Evolutionary conservation across 257 asterid genomes (phyloP), one percentile per base, ranked within the genome.

Genomic region (Forsythia suspensa): DNA sequence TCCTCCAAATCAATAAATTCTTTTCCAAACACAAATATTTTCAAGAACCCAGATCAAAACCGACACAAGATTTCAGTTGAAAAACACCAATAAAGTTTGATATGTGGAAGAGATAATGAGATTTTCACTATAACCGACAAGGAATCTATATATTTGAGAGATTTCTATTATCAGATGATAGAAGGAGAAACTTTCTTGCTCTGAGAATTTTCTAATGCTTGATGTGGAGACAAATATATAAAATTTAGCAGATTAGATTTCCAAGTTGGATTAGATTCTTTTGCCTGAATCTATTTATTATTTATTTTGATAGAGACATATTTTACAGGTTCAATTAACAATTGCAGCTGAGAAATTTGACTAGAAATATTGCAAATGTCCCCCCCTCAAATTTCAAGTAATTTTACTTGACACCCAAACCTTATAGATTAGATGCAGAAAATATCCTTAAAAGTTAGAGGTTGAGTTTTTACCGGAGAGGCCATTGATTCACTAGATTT

Each of bases 11-110:
- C 61, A 41, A 63, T 2, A 63, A 43, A 61, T 10, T 38, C 42
- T 52, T 59, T 52, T 38, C 13, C 24, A 55, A 55, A 55, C 5
- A n/a, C 8, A 55, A 55, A 55, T 55, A 15, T 40, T 55, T 57
- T 48, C 15, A 74, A 37, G 34, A 76, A 63, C 65, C 79, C 79
- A 76, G 79, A 76, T 63, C 72, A 40, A 36, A 55, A 76, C 16
- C 18, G 8, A 29, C 72, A 29, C 72, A 75, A 75, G 55, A 6
- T 39, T 75, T 39, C 5, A 8, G 70, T 20, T 39, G 12, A 75
- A 59, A 59, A 44, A 39, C n/a, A 40, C 8, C 36, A 16, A 57
- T 36, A 75, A 57, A 57, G 77, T 44, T 11, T 10, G 39, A 21
- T 34, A 34, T 43, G 13, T 40, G 71, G 11, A 18, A 39, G 52